phyloP scores from a whole-genome alignment of 345 rosid genomes.

The Melaleuca alternifolia region DNA sequence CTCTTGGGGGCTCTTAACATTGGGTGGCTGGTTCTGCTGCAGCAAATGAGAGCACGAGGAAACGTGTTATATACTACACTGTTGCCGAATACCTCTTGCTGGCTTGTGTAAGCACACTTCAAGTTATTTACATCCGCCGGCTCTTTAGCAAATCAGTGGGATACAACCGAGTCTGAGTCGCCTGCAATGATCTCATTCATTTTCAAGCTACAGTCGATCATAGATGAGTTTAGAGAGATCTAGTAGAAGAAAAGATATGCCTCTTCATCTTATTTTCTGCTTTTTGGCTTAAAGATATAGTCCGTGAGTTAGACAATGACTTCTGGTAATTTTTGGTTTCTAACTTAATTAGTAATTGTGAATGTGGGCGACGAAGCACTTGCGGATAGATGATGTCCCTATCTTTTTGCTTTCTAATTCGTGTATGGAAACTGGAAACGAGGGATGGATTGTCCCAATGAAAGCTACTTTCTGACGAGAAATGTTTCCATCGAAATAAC shows the following conservation, averaged over 20 bases:
- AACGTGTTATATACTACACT: slow-evolving; percentile 77
- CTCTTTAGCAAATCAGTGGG: slow-evolving; percentile 95
- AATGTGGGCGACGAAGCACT: neutral
- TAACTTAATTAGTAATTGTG: neutral
- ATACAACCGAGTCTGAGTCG: slow-evolving; percentile 68
- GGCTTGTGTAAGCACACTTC: slow-evolving; percentile 62
- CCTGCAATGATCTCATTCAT: neutral
- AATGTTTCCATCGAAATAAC: neutral
- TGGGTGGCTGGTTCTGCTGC: slow-evolving; percentile 10
- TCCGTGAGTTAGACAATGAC: neutral
- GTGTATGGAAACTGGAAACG: neutral
- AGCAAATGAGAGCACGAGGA: slow-evolving; percentile 95
- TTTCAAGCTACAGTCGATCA: neutral
- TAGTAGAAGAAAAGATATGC: neutral
- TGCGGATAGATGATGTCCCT: neutral
- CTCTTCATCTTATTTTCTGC: neutral
- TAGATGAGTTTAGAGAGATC: neutral
- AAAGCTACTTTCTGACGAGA: neutral
- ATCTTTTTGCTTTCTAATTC: neutral
- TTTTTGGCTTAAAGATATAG: neutral
- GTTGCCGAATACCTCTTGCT: slow-evolving; percentile 67
- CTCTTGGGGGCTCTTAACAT: neutral
- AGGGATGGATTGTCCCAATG: neutral
- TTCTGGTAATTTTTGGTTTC: neutral
- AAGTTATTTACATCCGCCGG: slow-evolving; percentile 70